phyloP scores from a whole-genome alignment of 495 filamentous ascomycete species.

The Rusavskia elegans region DNA sequence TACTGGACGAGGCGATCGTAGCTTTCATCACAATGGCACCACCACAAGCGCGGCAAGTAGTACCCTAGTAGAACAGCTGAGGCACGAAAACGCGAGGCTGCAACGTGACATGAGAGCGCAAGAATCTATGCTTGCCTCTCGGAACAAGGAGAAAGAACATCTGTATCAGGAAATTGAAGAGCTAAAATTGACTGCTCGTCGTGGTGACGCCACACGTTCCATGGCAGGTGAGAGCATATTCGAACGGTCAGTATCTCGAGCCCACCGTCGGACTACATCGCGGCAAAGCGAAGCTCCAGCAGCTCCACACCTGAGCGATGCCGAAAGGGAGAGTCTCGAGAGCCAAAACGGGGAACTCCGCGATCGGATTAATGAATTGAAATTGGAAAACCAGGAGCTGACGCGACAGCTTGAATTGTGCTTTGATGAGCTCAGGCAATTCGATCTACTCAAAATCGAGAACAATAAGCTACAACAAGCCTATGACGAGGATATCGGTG shows the following conservation, averaged over 20 bases:
- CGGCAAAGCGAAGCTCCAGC: slow-evolving; percentile 52
- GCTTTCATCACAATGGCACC: slow-evolving; percentile 36
- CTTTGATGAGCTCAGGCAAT: slow-evolving; percentile 47
- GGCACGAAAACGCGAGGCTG: slow-evolving; percentile 84
- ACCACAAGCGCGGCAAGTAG: slow-evolving; percentile 38
- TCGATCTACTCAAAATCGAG: slow-evolving; percentile 40
- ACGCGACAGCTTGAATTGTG: slow-evolving; percentile 55
- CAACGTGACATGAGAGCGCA: slow-evolving; percentile 87
- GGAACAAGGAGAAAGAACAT: slow-evolving; percentile 86
- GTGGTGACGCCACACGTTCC: slow-evolving; percentile 43
- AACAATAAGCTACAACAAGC: slow-evolving; percentile 41
- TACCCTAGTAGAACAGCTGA: slow-evolving; percentile 65
- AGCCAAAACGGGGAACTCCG: slow-evolving; percentile 66
- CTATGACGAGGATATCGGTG: slow-evolving; percentile 61
- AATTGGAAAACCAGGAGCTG: slow-evolving; percentile 69
- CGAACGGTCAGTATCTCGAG: slow-evolving; percentile 79
- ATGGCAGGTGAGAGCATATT: slow-evolving; percentile 80
- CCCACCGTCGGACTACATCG: slow-evolving; percentile 56
- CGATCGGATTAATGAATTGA: slow-evolving; percentile 69
- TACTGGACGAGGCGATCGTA: slow-evolving; percentile 41
- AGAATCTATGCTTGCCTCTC: slow-evolving; percentile 92
- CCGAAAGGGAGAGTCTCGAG: slow-evolving; percentile 75
- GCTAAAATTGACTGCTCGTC: slow-evolving; percentile 69
- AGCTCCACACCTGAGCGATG: slow-evolving; percentile 52
- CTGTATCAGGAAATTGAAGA: slow-evolving; percentile 96